Percentiles rank a stretch among this genome's conserved stretches.
These are phyloP conservation scores for Phlebiopsis gigantea DNA, from an alignment of 768 basidiomycete species.

Conservation along the genomic window DNA sequence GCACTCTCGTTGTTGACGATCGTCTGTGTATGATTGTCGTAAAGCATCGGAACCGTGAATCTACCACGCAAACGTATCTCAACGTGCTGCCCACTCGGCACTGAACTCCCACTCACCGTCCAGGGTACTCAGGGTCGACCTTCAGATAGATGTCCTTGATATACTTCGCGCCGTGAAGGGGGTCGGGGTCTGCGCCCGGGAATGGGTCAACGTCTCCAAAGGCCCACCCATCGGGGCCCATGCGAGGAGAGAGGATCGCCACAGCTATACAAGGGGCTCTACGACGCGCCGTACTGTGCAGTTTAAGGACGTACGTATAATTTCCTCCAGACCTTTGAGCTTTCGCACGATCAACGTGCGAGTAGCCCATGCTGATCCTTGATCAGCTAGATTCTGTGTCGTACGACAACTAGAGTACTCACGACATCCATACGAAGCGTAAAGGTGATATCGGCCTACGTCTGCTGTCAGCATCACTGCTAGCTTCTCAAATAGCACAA, in stretches of 20 bases:
- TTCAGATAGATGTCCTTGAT: constrained; percentile 83
- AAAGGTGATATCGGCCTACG: constrained; percentile 85
- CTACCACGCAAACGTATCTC: constrained; percentile 19
- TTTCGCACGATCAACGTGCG: constrained; percentile 83
- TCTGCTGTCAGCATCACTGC: background rate
- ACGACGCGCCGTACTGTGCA: background rate
- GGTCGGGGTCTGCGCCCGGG: constrained; percentile 71
- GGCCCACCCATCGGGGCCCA: constrained; percentile 87
- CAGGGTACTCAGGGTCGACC: constrained; percentile 65
- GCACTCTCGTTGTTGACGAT: constrained; percentile 96
- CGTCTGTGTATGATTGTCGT: constrained; percentile 83
- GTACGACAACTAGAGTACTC: constrained; percentile 22
- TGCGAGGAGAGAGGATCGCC: constrained; percentile 74
- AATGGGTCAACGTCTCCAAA: constrained; percentile 67
- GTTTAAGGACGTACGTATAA: constrained; percentile 67
- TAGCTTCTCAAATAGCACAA: background rate
- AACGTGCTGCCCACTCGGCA: constrained; percentile 16
- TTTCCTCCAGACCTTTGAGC: constrained; percentile 85
- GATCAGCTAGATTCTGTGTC: background rate
- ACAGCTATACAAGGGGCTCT: constrained; percentile 70
- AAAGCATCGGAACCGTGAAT: constrained; percentile 87
- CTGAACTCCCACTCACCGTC: constrained; percentile 34
- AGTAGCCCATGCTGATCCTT: constrained; percentile 78
- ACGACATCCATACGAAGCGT: constrained; percentile 86
- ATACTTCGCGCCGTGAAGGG: constrained; percentile 60